A percentile compares a stretch with the other conserved stretches of the same genome.
phyloP scores from a whole-genome alignment of 805 yeast genomes.

The Candida argentea region DNA sequence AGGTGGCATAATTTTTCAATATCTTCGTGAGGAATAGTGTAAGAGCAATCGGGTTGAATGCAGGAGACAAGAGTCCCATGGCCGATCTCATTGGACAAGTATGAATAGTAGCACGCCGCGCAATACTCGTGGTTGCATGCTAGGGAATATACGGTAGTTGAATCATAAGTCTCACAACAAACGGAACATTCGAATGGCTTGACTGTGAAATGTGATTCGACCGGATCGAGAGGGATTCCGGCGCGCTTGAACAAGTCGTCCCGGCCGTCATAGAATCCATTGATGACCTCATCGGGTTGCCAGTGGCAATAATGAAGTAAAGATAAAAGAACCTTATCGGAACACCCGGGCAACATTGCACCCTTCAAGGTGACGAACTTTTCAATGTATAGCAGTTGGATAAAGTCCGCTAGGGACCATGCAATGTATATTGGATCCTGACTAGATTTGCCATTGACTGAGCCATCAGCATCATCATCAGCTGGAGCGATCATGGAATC shows the following conservation, averaged over 20 bases:
- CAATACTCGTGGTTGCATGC: constrained; percentile 71
- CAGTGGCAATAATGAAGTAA: constrained; percentile 29
- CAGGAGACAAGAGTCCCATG: constrained; percentile 49
- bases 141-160: constrained; percentile 33
- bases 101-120: constrained; percentile 52
- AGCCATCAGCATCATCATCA: no score
- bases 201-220: constrained; percentile 1
- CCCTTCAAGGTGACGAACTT: constrained; percentile 13
- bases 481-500: no score
- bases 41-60: constrained; percentile 47
- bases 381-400: constrained; percentile 14
- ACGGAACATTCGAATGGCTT: constrained; percentile 19
- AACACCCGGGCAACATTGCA: constrained; percentile 17
- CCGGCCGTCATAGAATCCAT: constrained; percentile 24
- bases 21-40: constrained; percentile 34
- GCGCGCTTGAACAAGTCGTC: constrained; percentile 14
- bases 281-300: constrained; percentile 30
- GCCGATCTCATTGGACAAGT: constrained; percentile 36
- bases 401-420: constrained; percentile 18
- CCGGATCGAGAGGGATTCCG: constrained; percentile 13
- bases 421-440: no score
- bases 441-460: no score
- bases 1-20: constrained; percentile 11
- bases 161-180: constrained; percentile 54
- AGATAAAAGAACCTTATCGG: constrained; percentile 20